Percentiles rank a stretch among this genome's conserved stretches.
phyloP scores from a whole-genome alignment of 305 asterid genomes.

The Fraxinus sp. region DNA sequence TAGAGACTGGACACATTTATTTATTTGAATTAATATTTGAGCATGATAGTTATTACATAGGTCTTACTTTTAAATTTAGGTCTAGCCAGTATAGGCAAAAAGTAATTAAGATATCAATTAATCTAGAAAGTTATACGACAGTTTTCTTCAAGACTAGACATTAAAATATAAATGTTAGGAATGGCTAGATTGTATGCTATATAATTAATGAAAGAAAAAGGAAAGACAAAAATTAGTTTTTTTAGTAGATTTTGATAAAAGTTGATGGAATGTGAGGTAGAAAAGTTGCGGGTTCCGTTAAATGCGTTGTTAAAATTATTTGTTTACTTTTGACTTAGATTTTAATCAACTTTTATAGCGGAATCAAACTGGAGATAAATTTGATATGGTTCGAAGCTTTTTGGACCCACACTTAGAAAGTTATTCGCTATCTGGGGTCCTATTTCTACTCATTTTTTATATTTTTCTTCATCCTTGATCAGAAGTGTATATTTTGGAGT shows the following conservation, averaged over 20 bases:
- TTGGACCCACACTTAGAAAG: background rate
- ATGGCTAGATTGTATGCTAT: background rate
- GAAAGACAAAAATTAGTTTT: background rate
- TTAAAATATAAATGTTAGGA: background rate
- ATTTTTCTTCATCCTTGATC: no score
- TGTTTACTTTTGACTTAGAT: no score
- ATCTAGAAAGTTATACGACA: background rate
- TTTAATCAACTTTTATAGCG: no score
- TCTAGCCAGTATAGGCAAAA: constrained; percentile 2
- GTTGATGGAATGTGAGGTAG: no score
- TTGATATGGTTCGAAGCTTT: background rate
- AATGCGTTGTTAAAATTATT: no score
- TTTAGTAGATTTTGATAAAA: no score
- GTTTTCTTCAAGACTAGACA: constrained; percentile 10
- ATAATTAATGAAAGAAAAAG: background rate
- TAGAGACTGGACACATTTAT: background rate
- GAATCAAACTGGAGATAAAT: no score
- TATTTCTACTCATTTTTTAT: background rate
- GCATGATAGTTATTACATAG: background rate
- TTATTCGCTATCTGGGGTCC: background rate
- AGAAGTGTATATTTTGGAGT: no score
- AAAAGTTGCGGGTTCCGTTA: no score
- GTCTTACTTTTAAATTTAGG: constrained; percentile 15
- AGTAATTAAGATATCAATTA: constrained; percentile 4
- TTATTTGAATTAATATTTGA: background rate